Conservation (phyloP, 2,329 filamentous ascomycete species). For the Verticillium longisporum region DNA sequence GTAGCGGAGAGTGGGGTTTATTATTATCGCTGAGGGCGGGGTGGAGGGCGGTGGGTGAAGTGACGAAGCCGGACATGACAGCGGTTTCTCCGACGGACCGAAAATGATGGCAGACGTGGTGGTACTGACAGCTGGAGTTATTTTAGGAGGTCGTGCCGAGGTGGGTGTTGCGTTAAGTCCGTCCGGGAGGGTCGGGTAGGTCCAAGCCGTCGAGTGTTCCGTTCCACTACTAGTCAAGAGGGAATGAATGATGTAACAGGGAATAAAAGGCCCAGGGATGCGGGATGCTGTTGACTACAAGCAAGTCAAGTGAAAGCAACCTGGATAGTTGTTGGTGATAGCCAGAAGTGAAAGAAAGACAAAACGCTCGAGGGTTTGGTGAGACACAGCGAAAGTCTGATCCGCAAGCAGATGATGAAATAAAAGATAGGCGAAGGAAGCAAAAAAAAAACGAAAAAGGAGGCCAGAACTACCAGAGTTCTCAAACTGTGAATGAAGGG, state of each 20-base stretch:
- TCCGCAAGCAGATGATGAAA: not conserved
- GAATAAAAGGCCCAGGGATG: not conserved
- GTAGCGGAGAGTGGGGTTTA: constrained; percentile 14
- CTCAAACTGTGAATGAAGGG: not conserved
- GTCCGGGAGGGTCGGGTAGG: not conserved
- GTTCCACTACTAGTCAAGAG: not conserved
- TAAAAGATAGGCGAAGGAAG: not conserved
- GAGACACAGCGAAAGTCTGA: not conserved
- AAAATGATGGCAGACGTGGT: not conserved
- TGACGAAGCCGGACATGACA: constrained; percentile 23
- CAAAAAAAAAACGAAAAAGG: constrained; percentile 4
- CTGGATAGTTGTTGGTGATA: not conserved
- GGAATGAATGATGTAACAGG: no score
- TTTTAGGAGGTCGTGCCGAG: not conserved
- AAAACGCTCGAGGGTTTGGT: not conserved
- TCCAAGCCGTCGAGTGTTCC: not conserved
- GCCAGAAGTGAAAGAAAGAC: not conserved
- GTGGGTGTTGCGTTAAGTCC: not conserved
- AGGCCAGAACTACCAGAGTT: constrained; percentile 1
- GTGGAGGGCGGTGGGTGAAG: constrained; percentile 44
- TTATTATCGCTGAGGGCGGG: constrained; percentile 29
- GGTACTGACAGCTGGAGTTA: not conserved
- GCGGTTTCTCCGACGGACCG: constrained; percentile 4
- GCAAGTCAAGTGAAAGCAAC: not conserved
- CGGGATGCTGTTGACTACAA: not conserved